Percentiles rank a stretch among this genome's conserved stretches.
Evolutionary conservation across 331 rosid genomes (phyloP).

Genomic region (Dryas integrifolia): DNA sequence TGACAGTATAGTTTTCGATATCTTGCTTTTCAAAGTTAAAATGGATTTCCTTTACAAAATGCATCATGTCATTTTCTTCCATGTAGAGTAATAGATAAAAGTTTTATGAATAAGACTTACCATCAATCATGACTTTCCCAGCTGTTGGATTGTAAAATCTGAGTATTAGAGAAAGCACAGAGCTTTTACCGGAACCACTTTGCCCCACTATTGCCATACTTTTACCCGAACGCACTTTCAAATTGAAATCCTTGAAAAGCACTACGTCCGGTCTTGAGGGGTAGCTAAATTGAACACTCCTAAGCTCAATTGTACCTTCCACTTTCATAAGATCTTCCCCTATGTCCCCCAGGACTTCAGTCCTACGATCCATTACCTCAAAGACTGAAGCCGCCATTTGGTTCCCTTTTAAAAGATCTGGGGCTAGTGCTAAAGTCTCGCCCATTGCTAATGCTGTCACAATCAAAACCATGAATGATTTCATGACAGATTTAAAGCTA

Average conservation of each 20-base stretch:
- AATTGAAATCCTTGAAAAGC: constrained; percentile 79
- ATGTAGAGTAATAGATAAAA: neutral
- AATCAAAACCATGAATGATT: constrained; percentile 86
- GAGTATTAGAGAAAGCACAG: constrained; percentile 79
- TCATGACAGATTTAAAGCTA: constrained; percentile 86
- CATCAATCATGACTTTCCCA: constrained; percentile 85
- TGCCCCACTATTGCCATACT: constrained; percentile 88
- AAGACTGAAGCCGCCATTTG: constrained; percentile 95
- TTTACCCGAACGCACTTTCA: constrained; percentile 67
- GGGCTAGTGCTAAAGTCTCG: constrained; percentile 84
- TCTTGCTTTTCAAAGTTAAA: neutral
- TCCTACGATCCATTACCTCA: constrained; percentile 68
- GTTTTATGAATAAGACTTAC: constrained; percentile 41
- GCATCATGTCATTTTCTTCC: neutral
- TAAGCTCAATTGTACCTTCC: constrained; percentile 85
- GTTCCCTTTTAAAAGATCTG: constrained; percentile 90
- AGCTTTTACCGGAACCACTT: constrained; percentile 99
- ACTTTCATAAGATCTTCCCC: constrained; percentile 76
- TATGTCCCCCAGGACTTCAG: constrained; percentile 52
- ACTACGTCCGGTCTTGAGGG: constrained; percentile 86
- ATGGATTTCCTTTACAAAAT: neutral
- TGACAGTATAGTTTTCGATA: no score
- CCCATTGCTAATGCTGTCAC: constrained; percentile 96
- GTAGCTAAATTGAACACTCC: constrained; percentile 66
- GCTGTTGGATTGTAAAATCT: constrained; percentile 80